Base-by-base conservation (phyloP, 257 asterid species). In the Echites panduratus region DNA sequence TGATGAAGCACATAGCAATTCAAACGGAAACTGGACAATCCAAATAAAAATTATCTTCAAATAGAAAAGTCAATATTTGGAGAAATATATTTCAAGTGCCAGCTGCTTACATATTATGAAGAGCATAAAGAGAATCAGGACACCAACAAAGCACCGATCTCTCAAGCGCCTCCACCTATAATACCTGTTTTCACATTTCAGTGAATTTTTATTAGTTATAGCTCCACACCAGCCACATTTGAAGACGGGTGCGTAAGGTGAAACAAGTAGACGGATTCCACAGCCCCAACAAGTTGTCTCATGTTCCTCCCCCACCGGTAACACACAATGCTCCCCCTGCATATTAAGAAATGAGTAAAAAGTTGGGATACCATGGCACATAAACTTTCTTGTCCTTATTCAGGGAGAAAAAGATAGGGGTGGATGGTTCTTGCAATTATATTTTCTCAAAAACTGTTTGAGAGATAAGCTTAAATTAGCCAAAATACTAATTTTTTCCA, bases 201-300 rank as follows among this genome's bases (percentile, higher is more conserved):
- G 72, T 26, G 79, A 76, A 61, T 82, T 81, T 71, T 77, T 90
- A 79, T 87, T 82, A 50, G 97, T 89, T 78, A 94, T 89, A 65
- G 98, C 97, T 80, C 97, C 99, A 77, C 98, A 94, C 99, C 97
- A 94, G 68, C 95, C 96, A 44, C 98, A 94, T 81, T 87, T 89
- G 79, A 94, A 91, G 77, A 86, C 80, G 27, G 92, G 76, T 40
- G 93, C 95, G 74, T 68, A 47, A 16, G 90, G 89, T 73, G 97
- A 85, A 83, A 94, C 92, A 74, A 88, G 82, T 73, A 94, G 88
- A 66, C 84, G 88, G 81, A 89, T 87, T 70, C 99, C 99, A 87
- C 99, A 94, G 74, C 96, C 97, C 99, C 98, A 91, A 77, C 99
- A 94, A 48, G 81, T 79, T 66, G 91, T 89, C 83, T 87, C 97